These are phyloP conservation scores for Yamagishiella unicocca DNA, from an alignment of 139 green algal species.

Conservation along the genomic window DNA sequence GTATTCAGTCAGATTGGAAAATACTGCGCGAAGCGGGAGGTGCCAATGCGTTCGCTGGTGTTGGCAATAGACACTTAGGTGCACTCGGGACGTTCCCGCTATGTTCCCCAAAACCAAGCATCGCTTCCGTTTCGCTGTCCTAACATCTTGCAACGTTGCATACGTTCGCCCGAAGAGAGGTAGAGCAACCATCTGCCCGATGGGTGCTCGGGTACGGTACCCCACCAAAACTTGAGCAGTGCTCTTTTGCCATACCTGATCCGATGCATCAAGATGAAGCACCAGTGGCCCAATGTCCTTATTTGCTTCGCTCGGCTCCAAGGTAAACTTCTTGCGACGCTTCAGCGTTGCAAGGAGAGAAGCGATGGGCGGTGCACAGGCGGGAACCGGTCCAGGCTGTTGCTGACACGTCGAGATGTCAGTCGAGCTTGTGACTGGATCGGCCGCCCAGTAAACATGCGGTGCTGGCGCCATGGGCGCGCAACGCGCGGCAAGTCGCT, in stretches of 20 bases:
- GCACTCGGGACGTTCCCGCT: too few species aligned
- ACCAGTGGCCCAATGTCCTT: neutral
- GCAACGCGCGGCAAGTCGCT: too few species aligned
- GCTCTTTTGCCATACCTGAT: neutral
- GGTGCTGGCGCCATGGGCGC: neutral
- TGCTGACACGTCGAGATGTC: neutral
- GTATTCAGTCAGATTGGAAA: neutral
- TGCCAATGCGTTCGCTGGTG: too few species aligned
- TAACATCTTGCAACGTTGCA: neutral
- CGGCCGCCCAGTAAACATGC: neutral
- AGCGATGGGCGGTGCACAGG: conserved; percentile 2
- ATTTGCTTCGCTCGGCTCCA: neutral
- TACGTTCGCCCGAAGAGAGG: neutral
- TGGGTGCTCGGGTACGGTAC: neutral
- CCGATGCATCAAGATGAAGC: neutral
- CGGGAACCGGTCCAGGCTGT: neutral
- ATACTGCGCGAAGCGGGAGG: too few species aligned
- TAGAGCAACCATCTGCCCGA: neutral
- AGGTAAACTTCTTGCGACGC: neutral
- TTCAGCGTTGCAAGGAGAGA: neutral
- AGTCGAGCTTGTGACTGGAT: neutral
- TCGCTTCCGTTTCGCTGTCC: too few species aligned
- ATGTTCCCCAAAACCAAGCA: too few species aligned
- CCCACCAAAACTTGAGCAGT: neutral
- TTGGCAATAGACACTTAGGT: too few species aligned